phyloP scores from a whole-genome alignment of 768 basidiomycete genomes.

The Macrolepiota fuliginosa region DNA sequence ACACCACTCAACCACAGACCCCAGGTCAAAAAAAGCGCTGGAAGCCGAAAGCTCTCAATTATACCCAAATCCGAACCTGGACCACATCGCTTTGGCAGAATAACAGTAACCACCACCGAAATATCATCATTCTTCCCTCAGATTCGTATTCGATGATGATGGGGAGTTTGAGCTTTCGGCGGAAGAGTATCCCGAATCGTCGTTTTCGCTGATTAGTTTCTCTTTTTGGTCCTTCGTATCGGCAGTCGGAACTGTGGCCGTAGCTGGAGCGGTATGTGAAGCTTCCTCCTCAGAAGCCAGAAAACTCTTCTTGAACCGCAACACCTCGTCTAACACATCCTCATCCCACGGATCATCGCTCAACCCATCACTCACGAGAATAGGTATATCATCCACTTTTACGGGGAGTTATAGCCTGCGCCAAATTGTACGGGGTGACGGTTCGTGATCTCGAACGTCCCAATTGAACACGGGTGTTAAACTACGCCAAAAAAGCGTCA shows the following conservation, averaged over 20 bases:
- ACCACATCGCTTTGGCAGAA: slow-evolving; percentile 20
- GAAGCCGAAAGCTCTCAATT: too few relatives aligned
- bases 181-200: slow-evolving; percentile 7
- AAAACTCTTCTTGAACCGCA: slow-evolving; percentile 42
- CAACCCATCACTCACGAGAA: slow-evolving; percentile 79
- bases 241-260: too few relatives aligned
- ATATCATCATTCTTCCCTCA: slow-evolving; percentile 80
- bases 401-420: slow-evolving; percentile 71
- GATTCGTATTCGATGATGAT: slow-evolving; percentile 1
- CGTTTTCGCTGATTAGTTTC: too few relatives aligned
- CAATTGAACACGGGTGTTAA: slow-evolving; percentile 47
- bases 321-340: too few relatives aligned
- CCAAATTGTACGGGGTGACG: slow-evolving; percentile 39
- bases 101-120: slow-evolving; percentile 36
- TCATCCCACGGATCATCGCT: slow-evolving; percentile 89
- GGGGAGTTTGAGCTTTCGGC: not conserved
- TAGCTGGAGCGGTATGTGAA: too few relatives aligned
- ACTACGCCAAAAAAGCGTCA: slow-evolving; percentile 17
- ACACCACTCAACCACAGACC: not conserved
- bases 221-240: too few relatives aligned
- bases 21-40: not conserved
- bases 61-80: too few relatives aligned
- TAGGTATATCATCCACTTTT: slow-evolving; percentile 68
- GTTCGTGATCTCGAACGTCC: slow-evolving; percentile 30
- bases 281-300: not conserved